Conservation (phyloP, 2,329 filamentous ascomycete species). For the Phialophora tarda region DNA sequence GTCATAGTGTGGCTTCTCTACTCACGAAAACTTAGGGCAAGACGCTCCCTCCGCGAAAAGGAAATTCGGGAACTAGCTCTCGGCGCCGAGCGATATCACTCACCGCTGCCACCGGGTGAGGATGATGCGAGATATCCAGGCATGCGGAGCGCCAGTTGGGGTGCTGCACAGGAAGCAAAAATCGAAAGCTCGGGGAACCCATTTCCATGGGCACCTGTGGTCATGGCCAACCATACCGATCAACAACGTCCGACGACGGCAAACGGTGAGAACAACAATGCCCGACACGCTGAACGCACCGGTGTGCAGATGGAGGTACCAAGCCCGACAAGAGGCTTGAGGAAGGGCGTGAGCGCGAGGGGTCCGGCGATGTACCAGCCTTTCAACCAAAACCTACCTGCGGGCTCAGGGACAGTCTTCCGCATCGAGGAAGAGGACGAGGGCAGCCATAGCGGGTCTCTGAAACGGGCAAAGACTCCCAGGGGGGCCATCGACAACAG, state of each 20-base stretch:
- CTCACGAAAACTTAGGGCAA: conserved; percentile 53
- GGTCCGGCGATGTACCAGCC: conserved; percentile 37
- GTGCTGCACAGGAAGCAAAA: conserved; percentile 34
- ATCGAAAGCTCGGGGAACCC: conserved; percentile 36
- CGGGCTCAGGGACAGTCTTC: conserved; percentile 35
- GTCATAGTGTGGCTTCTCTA: conserved; percentile 58
- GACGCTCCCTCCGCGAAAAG: conserved; percentile 56
- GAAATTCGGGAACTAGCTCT: conserved; percentile 60
- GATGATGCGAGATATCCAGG: conserved; percentile 21
- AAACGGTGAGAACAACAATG: conserved; percentile 39
- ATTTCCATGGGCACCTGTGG: conserved; percentile 43
- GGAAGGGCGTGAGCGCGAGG: conserved; percentile 51
- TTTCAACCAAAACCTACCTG: conserved; percentile 29
- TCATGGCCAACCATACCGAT: conserved; percentile 32
- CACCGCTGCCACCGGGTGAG: conserved; percentile 41
- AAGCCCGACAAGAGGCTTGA: conserved; percentile 48
- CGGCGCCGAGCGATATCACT: conserved; percentile 56
- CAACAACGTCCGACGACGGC: conserved; percentile 23
- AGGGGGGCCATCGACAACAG: conserved; percentile 14
- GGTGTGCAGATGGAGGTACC: conserved; percentile 50
- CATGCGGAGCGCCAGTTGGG: conserved; percentile 37
- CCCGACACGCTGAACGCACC: conserved; percentile 49
- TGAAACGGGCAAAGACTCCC: conserved; percentile 24
- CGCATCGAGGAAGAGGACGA: conserved; percentile 40
- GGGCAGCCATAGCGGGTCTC: conserved; percentile 36